Evolutionary conservation across 164 flowering plant species (phyloP), one percentile per base, ranked within the genome.

Genomic region (Tetrastigma voinierianum): DNA sequence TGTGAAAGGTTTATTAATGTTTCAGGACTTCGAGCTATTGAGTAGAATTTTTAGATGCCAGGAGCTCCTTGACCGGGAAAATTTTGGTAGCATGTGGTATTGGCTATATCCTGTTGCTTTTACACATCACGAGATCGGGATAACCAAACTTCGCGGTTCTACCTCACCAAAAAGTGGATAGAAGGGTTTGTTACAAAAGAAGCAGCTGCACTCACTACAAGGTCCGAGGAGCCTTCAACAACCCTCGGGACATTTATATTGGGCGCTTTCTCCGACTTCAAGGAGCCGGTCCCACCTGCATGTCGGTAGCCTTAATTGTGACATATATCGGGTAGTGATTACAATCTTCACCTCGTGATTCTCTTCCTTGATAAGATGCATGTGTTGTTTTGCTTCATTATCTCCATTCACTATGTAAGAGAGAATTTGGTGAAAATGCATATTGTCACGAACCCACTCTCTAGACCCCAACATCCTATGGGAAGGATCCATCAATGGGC

Each of bases 211-310:
- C 69, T 86, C 96, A 46, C 93, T 96, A 69, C 84, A 77, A 73
- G 78, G 82, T 77, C 81, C 58, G 67, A 78, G 65, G 86, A 85
- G 87, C 32, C 73, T 81, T 68, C 93, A 84, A 67, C 89, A 79
- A 15, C 89, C 96, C n/a, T n/a, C 13, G 97, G 98, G 20, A 89
- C 97, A 20, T 95, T 92, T 80, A 62, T 89, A n/a, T 80, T 95
- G n/a, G n/a, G n/a, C n/a, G 32, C 82, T 98, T 60, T 95, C 92
- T 72, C 97, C 98, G 25, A 85, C 96, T 44, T 86, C 98, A 67
- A 80, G 98, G 72, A 89, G 93, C 78, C 93, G 99, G 99, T 98
- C 99, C 47, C 99, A 96, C 99, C 99, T 45, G 98, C 98, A 47
- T 98, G 93, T 77, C 91, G 99, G 98, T 62, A 81, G 82, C 75